Base-by-base conservation (phyloP, 2,329 filamentous ascomycete genomes). In the Neofusicoccum sp. region DNA sequence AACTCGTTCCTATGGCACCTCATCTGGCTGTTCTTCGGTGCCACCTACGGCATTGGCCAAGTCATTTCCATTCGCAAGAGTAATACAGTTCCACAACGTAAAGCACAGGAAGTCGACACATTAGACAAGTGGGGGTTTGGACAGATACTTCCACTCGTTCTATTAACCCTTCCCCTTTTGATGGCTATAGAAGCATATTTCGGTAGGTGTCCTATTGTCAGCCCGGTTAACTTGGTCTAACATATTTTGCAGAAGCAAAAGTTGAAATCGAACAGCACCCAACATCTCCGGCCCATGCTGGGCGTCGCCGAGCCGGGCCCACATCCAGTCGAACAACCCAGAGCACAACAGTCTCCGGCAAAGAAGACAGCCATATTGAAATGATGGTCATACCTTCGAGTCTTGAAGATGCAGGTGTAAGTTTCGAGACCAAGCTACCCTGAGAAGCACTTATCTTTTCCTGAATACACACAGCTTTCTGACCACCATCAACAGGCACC, bases 181-280 rank as follows among this genome's bases (percentile, higher is more conserved):
- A 65, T 65, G 0, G 68, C 69, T 66, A 61, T 64, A 3, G 68
- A 70, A 49, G 61, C 65, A 8, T 71, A 69, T 51, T 62, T 69
- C 14, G 68, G 69, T 40, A 65, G 68, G 51, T n/a, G 4, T 11
- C 9, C 12, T n/a, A 8, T 6, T 2, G 8, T 14, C 5, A 7
- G 20, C 24, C 6, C 11, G 26, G 33, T 6, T 8, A 2, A 4
- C 8, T 7, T 44, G 4, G 12, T 4, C 34, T 53, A 12, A 53
- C 14, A n/a, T 34, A 12, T 7, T n/a, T 20, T 9, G 6, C 34
- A 53, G 48, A 56, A 24, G 20, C 38, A 8, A 56, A 56, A 11
- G 51, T 43, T 11, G 38, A 56, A 38, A 43, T 56, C 16, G 51
- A 41, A 6, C 36, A 28, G 8, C 36, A 43, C 9, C 38, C 8